Conservation (phyloP, 495 filamentous ascomycete genomes). For the Venustampulla echinocandica region DNA sequence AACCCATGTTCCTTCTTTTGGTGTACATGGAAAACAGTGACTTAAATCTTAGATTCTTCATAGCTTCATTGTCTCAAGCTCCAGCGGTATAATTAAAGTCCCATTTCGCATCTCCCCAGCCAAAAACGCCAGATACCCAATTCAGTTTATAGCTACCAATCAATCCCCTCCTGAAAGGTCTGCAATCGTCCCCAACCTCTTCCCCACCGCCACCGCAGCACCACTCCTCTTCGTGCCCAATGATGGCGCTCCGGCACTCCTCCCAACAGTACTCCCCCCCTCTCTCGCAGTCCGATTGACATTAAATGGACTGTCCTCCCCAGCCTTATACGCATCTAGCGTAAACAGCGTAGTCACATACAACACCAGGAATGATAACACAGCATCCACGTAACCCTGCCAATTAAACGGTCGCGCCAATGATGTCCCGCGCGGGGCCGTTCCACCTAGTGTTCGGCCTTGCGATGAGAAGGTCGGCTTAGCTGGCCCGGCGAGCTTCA, state of each 20-base stretch:
- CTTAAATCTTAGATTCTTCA: too few relatives aligned
- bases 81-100: too few relatives aligned
- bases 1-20: too few relatives aligned
- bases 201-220: slow-evolving; percentile 19
- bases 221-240: slow-evolving; percentile 16
- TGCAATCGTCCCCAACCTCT: slow-evolving; percentile 24
- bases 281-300: slow-evolving; percentile 26
- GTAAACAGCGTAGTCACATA: slow-evolving; percentile 44
- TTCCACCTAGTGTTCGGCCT: slow-evolving; percentile 36
- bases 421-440: slow-evolving; percentile 20
- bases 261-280: slow-evolving; percentile 15
- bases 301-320: slow-evolving; percentile 57
- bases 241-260: neutral
- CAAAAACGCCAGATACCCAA: too few relatives aligned
- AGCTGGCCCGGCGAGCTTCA: slow-evolving; percentile 39
- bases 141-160: too few relatives aligned
- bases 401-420: slow-evolving; percentile 28
- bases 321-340: slow-evolving; percentile 56
- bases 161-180: slow-evolving; percentile 19
- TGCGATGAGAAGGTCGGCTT: slow-evolving; percentile 29
- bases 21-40: too few relatives aligned
- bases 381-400: slow-evolving; percentile 34
- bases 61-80: too few relatives aligned
- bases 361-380: slow-evolving; percentile 49
- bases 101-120: too few relatives aligned